A percentile compares a stretch with the other conserved stretches of the same genome.
These are phyloP conservation scores for Oxytropis ochrocephala DNA, from an alignment of 306 rosid species.

Conservation along the genomic window DNA sequence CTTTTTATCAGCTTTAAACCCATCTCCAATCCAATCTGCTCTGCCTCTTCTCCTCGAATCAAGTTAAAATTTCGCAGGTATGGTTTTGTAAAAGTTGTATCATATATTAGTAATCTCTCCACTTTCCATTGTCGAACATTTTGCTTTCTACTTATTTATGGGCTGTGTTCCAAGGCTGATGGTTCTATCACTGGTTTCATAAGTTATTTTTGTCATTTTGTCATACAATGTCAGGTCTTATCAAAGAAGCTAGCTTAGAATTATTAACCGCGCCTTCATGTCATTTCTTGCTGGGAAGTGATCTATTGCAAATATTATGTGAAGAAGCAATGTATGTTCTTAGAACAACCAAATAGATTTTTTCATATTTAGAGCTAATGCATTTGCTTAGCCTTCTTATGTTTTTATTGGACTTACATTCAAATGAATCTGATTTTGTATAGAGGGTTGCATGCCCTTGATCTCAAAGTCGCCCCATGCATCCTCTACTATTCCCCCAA, in stretches of 20 bases:
- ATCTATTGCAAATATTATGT: neutral
- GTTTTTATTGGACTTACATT: neutral
- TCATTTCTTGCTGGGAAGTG: constrained; percentile 19
- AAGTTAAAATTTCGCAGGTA: constrained; percentile 40
- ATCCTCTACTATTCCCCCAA: neutral
- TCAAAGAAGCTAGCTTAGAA: neutral
- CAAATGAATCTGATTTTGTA: constrained; percentile 1
- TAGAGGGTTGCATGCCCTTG: constrained; percentile 3
- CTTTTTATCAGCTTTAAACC: constrained; percentile 49
- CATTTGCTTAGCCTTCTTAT: neutral
- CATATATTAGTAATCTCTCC: constrained; percentile 4
- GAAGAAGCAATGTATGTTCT: constrained; percentile 42
- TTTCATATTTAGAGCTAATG: neutral
- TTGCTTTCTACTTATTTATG: constrained; percentile 6
- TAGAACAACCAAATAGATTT: constrained; percentile 23
- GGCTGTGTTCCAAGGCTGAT: constrained; percentile 29
- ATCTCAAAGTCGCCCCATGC: neutral
- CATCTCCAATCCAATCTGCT: constrained; percentile 42
- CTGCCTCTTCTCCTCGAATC: constrained; percentile 48
- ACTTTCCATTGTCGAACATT: neutral
- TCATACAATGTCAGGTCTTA: neutral
- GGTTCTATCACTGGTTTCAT: constrained; percentile 7
- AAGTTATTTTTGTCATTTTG: neutral
- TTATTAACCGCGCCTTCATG: neutral
- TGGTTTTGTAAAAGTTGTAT: constrained; percentile 3